Base-by-base conservation (phyloP, 2,329 filamentous ascomycete species). In the Incumbomyces delicatus region DNA sequence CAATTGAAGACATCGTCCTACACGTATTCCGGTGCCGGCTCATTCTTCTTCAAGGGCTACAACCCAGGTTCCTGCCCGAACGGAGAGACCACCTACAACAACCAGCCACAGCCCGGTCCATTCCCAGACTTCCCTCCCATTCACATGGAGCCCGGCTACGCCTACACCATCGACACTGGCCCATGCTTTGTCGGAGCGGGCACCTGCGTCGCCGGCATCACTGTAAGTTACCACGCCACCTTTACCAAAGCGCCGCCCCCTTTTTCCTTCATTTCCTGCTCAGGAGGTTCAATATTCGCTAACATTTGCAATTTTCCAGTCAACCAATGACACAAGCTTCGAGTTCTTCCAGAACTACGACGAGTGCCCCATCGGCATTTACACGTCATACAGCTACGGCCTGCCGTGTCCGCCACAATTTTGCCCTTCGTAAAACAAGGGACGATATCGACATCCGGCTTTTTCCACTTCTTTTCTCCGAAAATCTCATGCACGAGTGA, bases 331-430 rank as follows among this genome's bases (percentile, higher is more conserved):
- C 52, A 77, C 77, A 33, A 58, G 66, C 40, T 61, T 84, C 33
- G 63, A 73, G 47, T 85, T 74, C 63, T 81, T 83, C 66, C 72
- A 85, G 64, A 78, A 84, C 59, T 81, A 67, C 54, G 81, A 80
- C 56, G 49, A 55, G 20, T 57, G 55, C 50, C 53, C 55, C 3
- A 57, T 56, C 22, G 55, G 55, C 33, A 54, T 57, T 41, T 57
- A 53, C 50, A 57, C 55, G 10, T 46, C 48, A 3, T 57, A 57
- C 50, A 37, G 35, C 12, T 57, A 57, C 41, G 55, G 55, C 18
- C 47, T 56, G 31, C 53, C 53, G 6, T 45, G 42, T 16, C 30
- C 33, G 10, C 33, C 32, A 17, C 17, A 10, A 29, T 45, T 16
- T 33, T 45, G 42, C 34, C 34, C 34, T 17, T 35, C 27, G 29